These are phyloP conservation scores for Patellifolia procumbens DNA, from an alignment of 179 eudicot species.

Conservation along the genomic window DNA sequence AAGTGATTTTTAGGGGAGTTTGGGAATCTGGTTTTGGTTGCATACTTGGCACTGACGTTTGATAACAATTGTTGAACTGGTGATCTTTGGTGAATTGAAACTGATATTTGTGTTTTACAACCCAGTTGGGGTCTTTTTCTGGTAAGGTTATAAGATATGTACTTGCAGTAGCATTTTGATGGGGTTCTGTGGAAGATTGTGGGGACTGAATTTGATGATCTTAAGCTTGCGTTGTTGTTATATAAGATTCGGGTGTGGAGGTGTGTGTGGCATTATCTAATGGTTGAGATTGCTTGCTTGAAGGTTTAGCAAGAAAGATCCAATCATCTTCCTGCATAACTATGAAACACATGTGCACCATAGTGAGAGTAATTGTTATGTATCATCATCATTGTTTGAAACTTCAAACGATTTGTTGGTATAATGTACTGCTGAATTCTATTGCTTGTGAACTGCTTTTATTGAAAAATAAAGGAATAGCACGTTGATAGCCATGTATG, in stretches of 20 bases:
- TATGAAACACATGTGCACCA: too few relatives aligned
- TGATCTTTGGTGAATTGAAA: too few relatives aligned
- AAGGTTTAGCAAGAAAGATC: too few relatives aligned
- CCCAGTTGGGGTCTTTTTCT: neutral
- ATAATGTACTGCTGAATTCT: neutral
- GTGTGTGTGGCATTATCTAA: neutral
- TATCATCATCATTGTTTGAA: too few relatives aligned
- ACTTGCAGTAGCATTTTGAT: neutral
- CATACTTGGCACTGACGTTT: neutral
- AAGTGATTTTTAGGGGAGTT: too few relatives aligned
- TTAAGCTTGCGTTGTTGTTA: neutral
- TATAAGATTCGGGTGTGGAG: neutral
- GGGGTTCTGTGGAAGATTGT: neutral
- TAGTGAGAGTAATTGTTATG: too few relatives aligned
- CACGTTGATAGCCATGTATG: neutral
- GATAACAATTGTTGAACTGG: neutral
- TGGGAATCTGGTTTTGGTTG: neutral
- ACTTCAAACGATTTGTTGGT: too few relatives aligned
- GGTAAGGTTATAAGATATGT: neutral
- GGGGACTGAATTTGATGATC: neutral
- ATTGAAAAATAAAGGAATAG: neutral
- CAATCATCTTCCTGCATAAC: too few relatives aligned
- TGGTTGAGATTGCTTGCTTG: neutral
- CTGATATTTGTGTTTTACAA: neutral
- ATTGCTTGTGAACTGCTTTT: neutral